phyloP scores from a whole-genome alignment of 495 filamentous ascomycete species.

The Xylaria scruposa region DNA sequence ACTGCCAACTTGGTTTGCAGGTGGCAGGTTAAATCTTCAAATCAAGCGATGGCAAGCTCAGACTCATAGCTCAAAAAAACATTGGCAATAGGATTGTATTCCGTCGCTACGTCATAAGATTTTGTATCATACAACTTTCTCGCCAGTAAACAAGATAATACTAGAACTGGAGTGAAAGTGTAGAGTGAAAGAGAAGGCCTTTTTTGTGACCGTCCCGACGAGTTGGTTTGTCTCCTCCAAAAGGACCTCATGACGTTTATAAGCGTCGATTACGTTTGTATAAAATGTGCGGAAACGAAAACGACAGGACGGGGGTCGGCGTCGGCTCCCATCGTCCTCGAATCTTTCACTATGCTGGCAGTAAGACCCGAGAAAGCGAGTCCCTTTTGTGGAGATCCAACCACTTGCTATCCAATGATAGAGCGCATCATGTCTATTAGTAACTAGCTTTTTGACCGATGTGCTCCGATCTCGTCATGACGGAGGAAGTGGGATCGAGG shows the following conservation, averaged over 20 bases:
- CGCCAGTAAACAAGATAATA: background rate
- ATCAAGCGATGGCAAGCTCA: background rate
- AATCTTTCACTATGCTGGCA: background rate
- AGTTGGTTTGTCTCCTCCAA: background rate
- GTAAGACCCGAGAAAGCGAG: background rate
- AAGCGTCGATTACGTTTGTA: background rate
- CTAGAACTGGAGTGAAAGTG: background rate
- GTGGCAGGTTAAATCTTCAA: background rate
- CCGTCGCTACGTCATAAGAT: slow-evolving; percentile 15
- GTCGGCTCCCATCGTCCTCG: background rate
- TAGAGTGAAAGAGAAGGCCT: background rate
- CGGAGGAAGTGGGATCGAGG: background rate
- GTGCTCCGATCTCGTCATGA: slow-evolving; percentile 1
- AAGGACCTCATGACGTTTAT: background rate
- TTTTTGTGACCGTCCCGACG: background rate
- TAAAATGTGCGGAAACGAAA: background rate
- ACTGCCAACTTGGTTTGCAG: background rate
- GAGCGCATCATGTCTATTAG: background rate
- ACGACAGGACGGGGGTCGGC: background rate
- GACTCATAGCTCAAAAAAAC: background rate
- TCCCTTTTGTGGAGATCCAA: background rate
- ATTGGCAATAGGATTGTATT: background rate
- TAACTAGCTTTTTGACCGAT: background rate
- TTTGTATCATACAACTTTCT: slow-evolving; percentile 6
- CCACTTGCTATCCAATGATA: background rate